A percentile compares a stretch with the other conserved stretches of the same genome.
Conservation (phyloP, 2,329 filamentous ascomycete genomes). For the Pyricularia grisea region DNA sequence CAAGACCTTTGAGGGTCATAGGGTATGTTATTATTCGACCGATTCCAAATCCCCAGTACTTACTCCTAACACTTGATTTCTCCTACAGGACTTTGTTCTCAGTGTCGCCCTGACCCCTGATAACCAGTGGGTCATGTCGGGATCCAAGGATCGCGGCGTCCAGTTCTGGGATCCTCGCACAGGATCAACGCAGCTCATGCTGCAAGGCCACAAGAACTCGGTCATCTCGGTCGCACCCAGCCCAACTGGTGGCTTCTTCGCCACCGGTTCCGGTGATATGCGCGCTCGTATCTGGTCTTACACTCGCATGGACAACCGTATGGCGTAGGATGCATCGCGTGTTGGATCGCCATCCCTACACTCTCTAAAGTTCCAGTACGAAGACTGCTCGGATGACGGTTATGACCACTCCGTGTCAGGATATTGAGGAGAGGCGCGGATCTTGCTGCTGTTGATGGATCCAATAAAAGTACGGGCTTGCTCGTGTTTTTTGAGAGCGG, state of each 20-base stretch:
- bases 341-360: background rate
- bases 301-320: slow-evolving; percentile 24
- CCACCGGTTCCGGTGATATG: slow-evolving; percentile 96
- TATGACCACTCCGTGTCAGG: background rate
- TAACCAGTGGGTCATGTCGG: slow-evolving; percentile 90
- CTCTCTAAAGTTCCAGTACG: background rate
- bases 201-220: slow-evolving; percentile 97
- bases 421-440: background rate
- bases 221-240: slow-evolving; percentile 96
- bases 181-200: slow-evolving; percentile 91
- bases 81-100: slow-evolving; percentile 77
- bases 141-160: slow-evolving; percentile 93
- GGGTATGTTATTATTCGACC: slow-evolving; percentile 45
- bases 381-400: background rate
- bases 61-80: slow-evolving; percentile 17
- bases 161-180: slow-evolving; percentile 98
- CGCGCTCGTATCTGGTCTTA: slow-evolving; percentile 96
- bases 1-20: slow-evolving; percentile 94
- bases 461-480: background rate
- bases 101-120: slow-evolving; percentile 93
- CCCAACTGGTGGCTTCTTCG: slow-evolving; percentile 79
- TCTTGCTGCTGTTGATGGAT: background rate
- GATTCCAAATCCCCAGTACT: background rate
- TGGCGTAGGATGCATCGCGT: background rate
- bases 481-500: background rate